Conservation (phyloP, 768 basidiomycete genomes). For the Lepiota venenata region DNA sequence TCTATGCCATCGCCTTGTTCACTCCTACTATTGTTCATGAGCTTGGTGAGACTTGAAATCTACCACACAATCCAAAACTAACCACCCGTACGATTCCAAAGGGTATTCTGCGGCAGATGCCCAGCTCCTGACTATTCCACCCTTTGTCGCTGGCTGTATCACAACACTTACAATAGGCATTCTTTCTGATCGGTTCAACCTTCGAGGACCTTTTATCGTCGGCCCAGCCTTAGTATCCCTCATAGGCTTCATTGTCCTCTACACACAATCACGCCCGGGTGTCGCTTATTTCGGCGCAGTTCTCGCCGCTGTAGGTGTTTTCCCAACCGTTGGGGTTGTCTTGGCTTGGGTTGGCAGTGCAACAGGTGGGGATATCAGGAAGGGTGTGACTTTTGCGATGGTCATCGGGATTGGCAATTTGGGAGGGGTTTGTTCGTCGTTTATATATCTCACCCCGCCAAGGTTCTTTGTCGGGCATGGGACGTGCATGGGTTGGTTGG, state of each 20-base stretch:
- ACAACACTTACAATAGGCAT: constrained; percentile 39
- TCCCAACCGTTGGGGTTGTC: constrained; percentile 42
- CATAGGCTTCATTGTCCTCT: constrained; percentile 49
- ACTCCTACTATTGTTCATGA: constrained; percentile 48
- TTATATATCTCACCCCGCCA: constrained; percentile 35
- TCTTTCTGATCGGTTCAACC: constrained; percentile 36
- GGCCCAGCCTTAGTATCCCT: constrained; percentile 37
- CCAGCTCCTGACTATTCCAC: constrained; percentile 49
- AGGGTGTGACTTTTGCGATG: constrained; percentile 43
- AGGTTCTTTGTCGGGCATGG: constrained; percentile 37
- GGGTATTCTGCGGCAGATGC: constrained; percentile 47
- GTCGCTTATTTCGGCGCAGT: constrained; percentile 46
- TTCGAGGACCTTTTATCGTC: constrained; percentile 49
- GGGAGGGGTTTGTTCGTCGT: constrained; percentile 41
- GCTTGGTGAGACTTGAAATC: constrained; percentile 22
- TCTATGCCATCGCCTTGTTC: constrained; percentile 44
- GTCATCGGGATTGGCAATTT: constrained; percentile 54
- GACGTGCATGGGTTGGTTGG: constrained; percentile 26
- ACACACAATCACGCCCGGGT: constrained; percentile 28
- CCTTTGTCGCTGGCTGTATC: constrained; percentile 44
- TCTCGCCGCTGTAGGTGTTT: constrained; percentile 50
- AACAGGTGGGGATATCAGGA: constrained; percentile 50
- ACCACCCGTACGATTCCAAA: not conserved
- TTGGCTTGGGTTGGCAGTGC: constrained; percentile 57
- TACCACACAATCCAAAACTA: not conserved